Conservation (phyloP, 179 eudicot genomes). For the Silene noctiflora region DNA sequence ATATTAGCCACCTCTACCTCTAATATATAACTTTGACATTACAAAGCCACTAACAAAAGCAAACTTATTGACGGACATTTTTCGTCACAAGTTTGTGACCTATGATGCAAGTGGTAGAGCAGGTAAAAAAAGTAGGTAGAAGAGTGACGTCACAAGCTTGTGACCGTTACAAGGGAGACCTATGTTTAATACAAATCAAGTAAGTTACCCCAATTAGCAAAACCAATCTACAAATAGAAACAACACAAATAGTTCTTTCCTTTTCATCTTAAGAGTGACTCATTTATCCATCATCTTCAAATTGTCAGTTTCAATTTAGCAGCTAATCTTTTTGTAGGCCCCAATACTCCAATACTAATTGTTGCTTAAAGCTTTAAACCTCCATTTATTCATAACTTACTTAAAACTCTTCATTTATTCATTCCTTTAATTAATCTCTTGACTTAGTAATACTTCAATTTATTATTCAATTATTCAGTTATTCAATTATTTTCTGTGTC, state of each 20-base stretch:
- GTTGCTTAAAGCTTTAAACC: constrained; percentile 1
- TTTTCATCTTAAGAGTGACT: background rate
- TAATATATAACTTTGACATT: too few relatives aligned
- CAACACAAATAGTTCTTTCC: background rate
- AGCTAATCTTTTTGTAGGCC: background rate
- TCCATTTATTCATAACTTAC: background rate
- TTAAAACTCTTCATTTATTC: background rate
- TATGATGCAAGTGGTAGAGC: too few relatives aligned
- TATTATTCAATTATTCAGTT: background rate
- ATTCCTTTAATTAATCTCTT: background rate
- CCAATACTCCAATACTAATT: background rate
- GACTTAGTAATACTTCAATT: background rate
- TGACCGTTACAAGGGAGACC: too few relatives aligned
- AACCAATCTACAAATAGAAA: too few relatives aligned
- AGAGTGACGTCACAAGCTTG: too few relatives aligned
- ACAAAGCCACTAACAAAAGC: too few relatives aligned
- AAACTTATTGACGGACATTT: too few relatives aligned
- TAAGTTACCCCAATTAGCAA: too few relatives aligned
- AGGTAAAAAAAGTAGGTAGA: too few relatives aligned
- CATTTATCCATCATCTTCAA: background rate
- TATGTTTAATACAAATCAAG: too few relatives aligned
- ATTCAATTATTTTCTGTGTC: background rate
- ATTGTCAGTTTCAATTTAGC: background rate
- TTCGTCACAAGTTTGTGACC: too few relatives aligned
- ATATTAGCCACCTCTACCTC: too few relatives aligned